Conservation (phyloP, 176 grass and related monocot species). For the Carex kokanica region DNA sequence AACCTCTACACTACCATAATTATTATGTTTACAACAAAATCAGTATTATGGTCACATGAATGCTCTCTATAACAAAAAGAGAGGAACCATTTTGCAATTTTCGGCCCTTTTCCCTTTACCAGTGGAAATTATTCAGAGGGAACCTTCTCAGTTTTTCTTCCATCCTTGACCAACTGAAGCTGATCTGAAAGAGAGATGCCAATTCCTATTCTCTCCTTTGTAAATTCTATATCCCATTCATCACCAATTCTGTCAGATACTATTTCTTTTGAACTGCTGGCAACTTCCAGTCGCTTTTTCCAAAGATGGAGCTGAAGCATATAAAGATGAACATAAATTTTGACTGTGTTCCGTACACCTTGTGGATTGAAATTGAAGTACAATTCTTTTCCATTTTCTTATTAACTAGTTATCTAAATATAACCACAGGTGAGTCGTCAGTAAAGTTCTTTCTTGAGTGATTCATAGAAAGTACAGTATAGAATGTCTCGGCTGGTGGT, state of each 20-base stretch:
- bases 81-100: background rate
- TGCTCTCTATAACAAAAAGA: background rate
- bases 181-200: constrained; percentile 18
- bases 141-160: constrained; percentile 7
- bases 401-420: background rate
- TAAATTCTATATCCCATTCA: constrained; percentile 27
- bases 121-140: constrained; percentile 7
- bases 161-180: constrained; percentile 17
- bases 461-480: background rate
- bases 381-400: background rate
- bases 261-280: constrained; percentile 5
- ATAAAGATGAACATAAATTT: background rate
- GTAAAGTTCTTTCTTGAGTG: background rate
- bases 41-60: background rate
- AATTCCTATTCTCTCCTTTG: constrained; percentile 21
- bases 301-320: constrained; percentile 9
- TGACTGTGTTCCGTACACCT: background rate
- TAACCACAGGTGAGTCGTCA: background rate
- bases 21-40: background rate
- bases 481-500: background rate
- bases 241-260: constrained; percentile 12
- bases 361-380: background rate
- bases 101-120: background rate
- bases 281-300: constrained; percentile 20
- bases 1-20: background rate